phyloP scores from a whole-genome alignment of 805 yeast species.

The Torulaspora microellipsoides region DNA sequence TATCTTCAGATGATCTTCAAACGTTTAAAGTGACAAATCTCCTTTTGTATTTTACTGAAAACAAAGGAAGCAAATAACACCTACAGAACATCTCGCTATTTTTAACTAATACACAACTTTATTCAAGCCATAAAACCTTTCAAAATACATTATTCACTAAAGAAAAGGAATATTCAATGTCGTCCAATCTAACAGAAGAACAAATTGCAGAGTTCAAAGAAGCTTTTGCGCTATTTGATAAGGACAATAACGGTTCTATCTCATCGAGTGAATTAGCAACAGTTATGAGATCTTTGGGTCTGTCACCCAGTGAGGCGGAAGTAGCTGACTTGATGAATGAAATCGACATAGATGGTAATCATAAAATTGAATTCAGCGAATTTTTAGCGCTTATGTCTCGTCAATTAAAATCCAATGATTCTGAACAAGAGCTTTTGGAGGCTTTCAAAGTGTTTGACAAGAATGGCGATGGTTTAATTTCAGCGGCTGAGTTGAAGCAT shows the following conservation, averaged over 20 bases:
- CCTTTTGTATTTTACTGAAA: background rate
- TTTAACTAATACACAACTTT: too few relatives aligned
- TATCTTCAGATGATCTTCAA: background rate
- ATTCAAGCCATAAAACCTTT: too few relatives aligned
- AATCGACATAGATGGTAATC: slow-evolving; percentile 93
- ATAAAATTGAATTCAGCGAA: slow-evolving; percentile 77
- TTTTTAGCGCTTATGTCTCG: slow-evolving; percentile 83
- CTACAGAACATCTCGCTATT: too few relatives aligned
- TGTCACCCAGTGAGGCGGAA: slow-evolving; percentile 94
- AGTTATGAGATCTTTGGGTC: slow-evolving; percentile 98
- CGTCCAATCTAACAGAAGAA: slow-evolving; percentile 77
- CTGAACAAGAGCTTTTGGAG: slow-evolving; percentile 94
- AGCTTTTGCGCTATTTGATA: slow-evolving; percentile 95
- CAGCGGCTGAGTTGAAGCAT: slow-evolving; percentile 94
- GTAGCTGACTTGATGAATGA: slow-evolving; percentile 96
- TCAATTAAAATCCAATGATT: slow-evolving; percentile 93
- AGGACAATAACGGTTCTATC: slow-evolving; percentile 94
- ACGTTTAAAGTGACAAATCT: slow-evolving; percentile 2
- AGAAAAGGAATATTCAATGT: slow-evolving; percentile 17
- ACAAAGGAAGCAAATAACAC: background rate
- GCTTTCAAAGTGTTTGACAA: slow-evolving; percentile 97
- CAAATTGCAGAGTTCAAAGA: slow-evolving; percentile 97
- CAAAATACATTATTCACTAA: background rate
- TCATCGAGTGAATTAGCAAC: slow-evolving; percentile 94
- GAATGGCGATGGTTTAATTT: slow-evolving; percentile 94